Evolutionary conservation across 2,329 filamentous ascomycete species (phyloP).

Genomic region (Microthyrium microscopicum): DNA sequence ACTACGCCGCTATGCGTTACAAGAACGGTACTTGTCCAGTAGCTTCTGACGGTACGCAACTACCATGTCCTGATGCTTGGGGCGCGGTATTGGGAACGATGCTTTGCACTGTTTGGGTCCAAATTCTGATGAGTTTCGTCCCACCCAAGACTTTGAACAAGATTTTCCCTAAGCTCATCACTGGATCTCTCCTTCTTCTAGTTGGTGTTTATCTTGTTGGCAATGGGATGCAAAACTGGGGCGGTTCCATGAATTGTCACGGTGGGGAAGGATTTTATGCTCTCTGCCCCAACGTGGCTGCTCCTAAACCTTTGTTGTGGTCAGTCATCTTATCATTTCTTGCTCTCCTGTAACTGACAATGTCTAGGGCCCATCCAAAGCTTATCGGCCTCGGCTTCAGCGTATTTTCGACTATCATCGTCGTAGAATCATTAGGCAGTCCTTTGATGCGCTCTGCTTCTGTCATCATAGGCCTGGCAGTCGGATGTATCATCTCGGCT

Average conservation of each 20-base stretch:
- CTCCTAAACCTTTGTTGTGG: constrained; percentile 18
- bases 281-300: constrained; percentile 12
- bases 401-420: constrained; percentile 15
- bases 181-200: constrained; percentile 13
- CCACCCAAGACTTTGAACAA: constrained; percentile 14
- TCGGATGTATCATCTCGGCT: constrained; percentile 16
- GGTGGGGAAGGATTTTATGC: constrained; percentile 15
- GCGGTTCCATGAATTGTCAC: constrained; percentile 15
- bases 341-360: not conserved
- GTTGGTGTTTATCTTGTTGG: constrained; percentile 15
- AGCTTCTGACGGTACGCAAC: constrained; percentile 12
- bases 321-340: constrained; percentile 6
- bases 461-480: constrained; percentile 14
- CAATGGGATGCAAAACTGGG: constrained; percentile 17
- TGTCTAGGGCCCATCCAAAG: constrained; percentile 12
- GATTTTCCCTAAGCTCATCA: constrained; percentile 16
- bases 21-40: constrained; percentile 14
- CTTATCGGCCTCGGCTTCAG: constrained; percentile 16
- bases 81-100: constrained; percentile 18
- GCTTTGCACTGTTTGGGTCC: constrained; percentile 26
- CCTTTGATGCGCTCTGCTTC: constrained; percentile 16
- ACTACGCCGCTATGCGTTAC: constrained; percentile 14
- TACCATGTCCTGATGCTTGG: constrained; percentile 12
- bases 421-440: constrained; percentile 15
- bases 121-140: constrained; percentile 13